phyloP scores from a whole-genome alignment of 352 stramenopile genomes.

The Phytophthora multivora region DNA sequence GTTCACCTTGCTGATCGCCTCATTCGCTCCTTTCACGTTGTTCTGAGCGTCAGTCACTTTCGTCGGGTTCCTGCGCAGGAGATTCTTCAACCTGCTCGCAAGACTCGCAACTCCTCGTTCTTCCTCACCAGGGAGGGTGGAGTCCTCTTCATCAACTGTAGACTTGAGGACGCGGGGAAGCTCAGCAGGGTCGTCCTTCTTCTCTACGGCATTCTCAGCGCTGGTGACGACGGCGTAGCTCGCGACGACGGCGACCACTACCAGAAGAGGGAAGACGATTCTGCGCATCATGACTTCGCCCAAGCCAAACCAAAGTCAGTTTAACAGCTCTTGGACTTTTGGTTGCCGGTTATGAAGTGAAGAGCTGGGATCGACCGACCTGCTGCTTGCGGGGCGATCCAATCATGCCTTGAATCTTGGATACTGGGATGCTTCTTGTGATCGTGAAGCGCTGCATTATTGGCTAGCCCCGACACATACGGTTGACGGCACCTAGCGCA shows the following conservation, averaged over 20 bases:
- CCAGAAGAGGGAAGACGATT: constrained; percentile 1
- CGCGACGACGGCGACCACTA: constrained; percentile 1
- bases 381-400: constrained; percentile 2
- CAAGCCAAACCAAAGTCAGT: background rate
- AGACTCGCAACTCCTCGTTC: background rate
- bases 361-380: background rate
- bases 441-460: constrained; percentile 11
- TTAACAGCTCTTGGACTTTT: background rate
- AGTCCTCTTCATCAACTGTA: background rate
- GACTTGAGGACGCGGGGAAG: constrained; percentile 5
- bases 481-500: background rate
- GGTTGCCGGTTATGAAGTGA: constrained; percentile 15
- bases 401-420: background rate
- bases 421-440: constrained; percentile 8
- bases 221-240: background rate
- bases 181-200: too few relatives aligned
- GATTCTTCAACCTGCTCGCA: constrained; percentile 4
- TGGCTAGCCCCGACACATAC: constrained; percentile 7
- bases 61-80: background rate
- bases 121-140: background rate
- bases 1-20: constrained; percentile 9
- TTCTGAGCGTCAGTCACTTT: constrained; percentile 8
- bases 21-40: constrained; percentile 11
- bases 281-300: constrained; percentile 4
- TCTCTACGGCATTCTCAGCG: constrained; percentile 7